Conservation (phyloP, 2,329 filamentous ascomycete species). For the Setomelanomma holmii region DNA sequence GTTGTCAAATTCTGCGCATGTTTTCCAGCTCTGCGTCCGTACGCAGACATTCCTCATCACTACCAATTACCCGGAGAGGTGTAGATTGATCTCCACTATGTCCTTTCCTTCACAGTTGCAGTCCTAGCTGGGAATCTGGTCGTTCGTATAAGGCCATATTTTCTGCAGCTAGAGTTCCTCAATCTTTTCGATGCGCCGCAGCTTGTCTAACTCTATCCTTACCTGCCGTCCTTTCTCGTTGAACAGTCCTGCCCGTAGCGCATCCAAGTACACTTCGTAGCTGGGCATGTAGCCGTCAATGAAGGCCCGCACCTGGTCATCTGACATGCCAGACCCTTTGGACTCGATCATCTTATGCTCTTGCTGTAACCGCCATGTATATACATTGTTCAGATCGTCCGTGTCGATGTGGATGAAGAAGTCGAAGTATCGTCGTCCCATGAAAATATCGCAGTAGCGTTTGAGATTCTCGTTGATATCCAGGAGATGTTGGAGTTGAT, state of each 20-base stretch:
- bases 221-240: conserved; percentile 56
- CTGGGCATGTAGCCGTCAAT: conserved; percentile 68
- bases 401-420: conserved; percentile 75
- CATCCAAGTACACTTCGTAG: conserved; percentile 63
- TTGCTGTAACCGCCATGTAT: conserved; percentile 83
- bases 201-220: conserved; percentile 57
- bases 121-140: too few relatives aligned
- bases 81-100: too few relatives aligned
- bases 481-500: conserved; percentile 62
- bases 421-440: conserved; percentile 56
- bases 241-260: conserved; percentile 59
- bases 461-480: conserved; percentile 66
- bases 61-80: too few relatives aligned
- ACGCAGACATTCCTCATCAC: too few relatives aligned
- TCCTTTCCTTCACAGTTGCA: too few relatives aligned
- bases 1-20: too few relatives aligned
- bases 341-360: conserved; percentile 72
- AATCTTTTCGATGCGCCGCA: conserved; percentile 53
- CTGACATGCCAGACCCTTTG: conserved; percentile 80
- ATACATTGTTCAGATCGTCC: conserved; percentile 75
- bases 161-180: conserved; percentile 27
- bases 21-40: too few relatives aligned
- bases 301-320: conserved; percentile 79
- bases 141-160: too few relatives aligned
- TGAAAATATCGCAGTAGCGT: conserved; percentile 58